These are phyloP conservation scores for Xylaria multiplex DNA, from an alignment of 2,329 filamentous ascomycete genomes.

Conservation along the genomic window DNA sequence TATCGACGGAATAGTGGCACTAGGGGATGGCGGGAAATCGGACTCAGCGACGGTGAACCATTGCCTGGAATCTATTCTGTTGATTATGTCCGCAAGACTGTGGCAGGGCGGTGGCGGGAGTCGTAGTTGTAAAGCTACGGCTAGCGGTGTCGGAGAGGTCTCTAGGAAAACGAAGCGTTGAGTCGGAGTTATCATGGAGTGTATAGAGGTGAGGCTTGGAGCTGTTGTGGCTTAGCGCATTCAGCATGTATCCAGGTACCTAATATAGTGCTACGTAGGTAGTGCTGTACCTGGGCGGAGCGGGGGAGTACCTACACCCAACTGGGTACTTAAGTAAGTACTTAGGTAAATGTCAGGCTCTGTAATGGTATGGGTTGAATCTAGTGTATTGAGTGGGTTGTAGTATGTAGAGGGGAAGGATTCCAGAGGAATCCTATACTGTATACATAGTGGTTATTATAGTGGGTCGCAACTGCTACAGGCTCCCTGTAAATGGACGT, in stretches of 20 bases:
- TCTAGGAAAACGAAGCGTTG: conserved; percentile 25
- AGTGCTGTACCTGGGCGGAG: no score
- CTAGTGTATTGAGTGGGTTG: no score
- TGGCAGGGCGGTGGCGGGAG: neutral
- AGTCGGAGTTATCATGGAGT: no score
- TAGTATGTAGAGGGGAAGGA: no score
- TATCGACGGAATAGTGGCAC: conserved; percentile 18
- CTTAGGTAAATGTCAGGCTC: neutral
- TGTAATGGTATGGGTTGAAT: no score
- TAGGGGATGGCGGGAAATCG: neutral
- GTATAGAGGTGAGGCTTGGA: conserved; percentile 7
- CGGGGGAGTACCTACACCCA: neutral
- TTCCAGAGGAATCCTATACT: no score
- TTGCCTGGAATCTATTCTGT: neutral
- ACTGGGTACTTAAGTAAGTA: neutral
- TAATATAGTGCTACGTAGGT: neutral
- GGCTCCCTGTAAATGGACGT: neutral
- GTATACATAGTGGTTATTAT: no score
- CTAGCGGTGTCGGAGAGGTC: conserved; percentile 30
- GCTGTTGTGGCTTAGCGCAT: conserved; percentile 25
- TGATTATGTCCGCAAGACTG: no score
- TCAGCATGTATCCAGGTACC: conserved; percentile 6
- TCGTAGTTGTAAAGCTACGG: neutral
- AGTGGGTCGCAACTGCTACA: no score
- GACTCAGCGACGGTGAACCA: conserved; percentile 7